A percentile compares a stretch with the other conserved stretches of the same genome.
These are phyloP conservation scores for Croton setiger DNA, from an alignment of 441 rosid genomes.

Conservation along the genomic window DNA sequence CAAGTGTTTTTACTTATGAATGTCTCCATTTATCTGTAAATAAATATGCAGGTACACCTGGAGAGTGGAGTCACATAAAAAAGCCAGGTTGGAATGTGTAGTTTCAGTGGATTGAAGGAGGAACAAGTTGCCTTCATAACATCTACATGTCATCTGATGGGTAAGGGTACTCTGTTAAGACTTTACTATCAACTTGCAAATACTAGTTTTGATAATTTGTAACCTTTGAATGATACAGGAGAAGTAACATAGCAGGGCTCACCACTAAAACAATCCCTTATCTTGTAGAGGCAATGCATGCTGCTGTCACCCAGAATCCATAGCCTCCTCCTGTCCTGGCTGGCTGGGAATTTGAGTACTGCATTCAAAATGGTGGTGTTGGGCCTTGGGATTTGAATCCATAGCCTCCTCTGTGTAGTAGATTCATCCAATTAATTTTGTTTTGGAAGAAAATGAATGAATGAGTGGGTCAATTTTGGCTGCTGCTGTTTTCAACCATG, in stretches of 20 bases:
- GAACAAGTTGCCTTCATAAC: conserved; percentile 64
- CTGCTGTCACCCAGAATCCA: conserved; percentile 38
- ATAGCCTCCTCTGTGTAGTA: no score
- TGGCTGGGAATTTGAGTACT: neutral
- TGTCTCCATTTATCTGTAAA: neutral
- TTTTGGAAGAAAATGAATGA: no score
- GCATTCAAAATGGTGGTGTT: neutral
- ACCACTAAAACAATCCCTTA: conserved; percentile 53
- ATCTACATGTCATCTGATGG: conserved; percentile 81
- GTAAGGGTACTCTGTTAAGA: conserved; percentile 28
- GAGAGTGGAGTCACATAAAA: conserved; percentile 80
- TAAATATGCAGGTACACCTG: conserved; percentile 58
- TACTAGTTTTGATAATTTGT: neutral
- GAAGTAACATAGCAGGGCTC: conserved; percentile 67
- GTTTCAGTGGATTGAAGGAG: conserved; percentile 64
- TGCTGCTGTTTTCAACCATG: neutral
- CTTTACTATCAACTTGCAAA: neutral
- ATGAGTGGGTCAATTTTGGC: no score
- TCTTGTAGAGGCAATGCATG: conserved; percentile 58
- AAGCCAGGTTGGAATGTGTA: conserved; percentile 85
- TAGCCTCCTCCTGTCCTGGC: no score
- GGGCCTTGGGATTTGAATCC: neutral
- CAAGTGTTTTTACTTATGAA: no score
- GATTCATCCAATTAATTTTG: no score
- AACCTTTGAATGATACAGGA: conserved; percentile 34